Evolutionary conservation across 2,329 filamentous ascomycete species (phyloP).

Genomic region (Chrysoporthe cubensis): DNA sequence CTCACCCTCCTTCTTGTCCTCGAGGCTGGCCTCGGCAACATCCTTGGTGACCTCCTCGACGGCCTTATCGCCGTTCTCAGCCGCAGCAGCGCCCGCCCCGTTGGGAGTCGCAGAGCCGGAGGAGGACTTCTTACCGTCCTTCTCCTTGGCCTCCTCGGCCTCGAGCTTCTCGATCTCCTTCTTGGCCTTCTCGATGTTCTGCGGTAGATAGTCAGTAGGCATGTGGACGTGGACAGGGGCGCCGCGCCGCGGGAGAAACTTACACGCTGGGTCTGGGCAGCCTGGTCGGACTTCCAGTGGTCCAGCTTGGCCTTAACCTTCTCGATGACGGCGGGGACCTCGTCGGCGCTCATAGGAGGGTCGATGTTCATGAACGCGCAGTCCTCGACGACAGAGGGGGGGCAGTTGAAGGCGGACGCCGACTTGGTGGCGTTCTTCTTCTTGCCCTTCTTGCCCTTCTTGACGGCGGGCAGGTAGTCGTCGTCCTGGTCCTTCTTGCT

Average conservation of each 20-base stretch:
- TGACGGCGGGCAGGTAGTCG: slow-evolving; percentile 78
- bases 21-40: slow-evolving; percentile 56
- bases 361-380: slow-evolving; percentile 83
- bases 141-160: slow-evolving; percentile 60
- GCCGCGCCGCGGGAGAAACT: slow-evolving; percentile 39
- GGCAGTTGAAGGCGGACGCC: slow-evolving; percentile 71
- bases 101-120: slow-evolving; percentile 49
- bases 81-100: slow-evolving; percentile 33
- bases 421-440: slow-evolving; percentile 60
- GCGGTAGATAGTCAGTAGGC: slow-evolving; percentile 21
- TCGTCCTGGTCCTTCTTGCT: slow-evolving; percentile 90
- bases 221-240: too few relatives aligned
- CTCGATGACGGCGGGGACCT: slow-evolving; percentile 79
- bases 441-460: slow-evolving; percentile 89
- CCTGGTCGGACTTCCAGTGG: slow-evolving; percentile 90
- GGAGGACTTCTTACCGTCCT: slow-evolving; percentile 31
- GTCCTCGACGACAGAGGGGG: slow-evolving; percentile 89
- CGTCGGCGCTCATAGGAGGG: slow-evolving; percentile 82
- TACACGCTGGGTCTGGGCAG: slow-evolving; percentile 87
- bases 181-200: slow-evolving; percentile 98
- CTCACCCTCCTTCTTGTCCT: slow-evolving; percentile 54
- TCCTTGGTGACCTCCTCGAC: slow-evolving; percentile 58
- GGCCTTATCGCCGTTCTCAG: slow-evolving; percentile 50
- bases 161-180: slow-evolving; percentile 93
- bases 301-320: slow-evolving; percentile 92